Percentiles rank a stretch among this genome's conserved stretches.
Conservation (phyloP, 257 asterid species). For the Mitragyna speciosa region DNA sequence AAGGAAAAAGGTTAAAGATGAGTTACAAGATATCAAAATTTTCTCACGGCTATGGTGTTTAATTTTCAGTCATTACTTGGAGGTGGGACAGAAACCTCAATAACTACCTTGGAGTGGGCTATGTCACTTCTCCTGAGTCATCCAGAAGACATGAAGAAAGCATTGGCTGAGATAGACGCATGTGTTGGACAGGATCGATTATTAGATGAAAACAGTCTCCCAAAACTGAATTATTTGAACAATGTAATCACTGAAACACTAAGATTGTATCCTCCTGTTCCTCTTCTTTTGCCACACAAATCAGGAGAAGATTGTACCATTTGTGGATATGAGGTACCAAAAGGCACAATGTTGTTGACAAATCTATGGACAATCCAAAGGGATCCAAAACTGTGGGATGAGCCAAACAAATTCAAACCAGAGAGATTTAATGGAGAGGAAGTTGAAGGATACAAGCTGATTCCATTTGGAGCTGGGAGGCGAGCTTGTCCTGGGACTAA, state of each 20-base stretch:
- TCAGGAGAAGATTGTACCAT: background rate
- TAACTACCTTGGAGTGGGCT: background rate
- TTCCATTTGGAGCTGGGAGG: background rate
- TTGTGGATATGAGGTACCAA: background rate
- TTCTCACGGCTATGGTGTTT: no score
- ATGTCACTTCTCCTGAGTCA: background rate
- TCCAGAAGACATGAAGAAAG: background rate
- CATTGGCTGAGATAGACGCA: background rate
- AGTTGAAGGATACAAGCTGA: background rate
- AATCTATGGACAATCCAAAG: background rate
- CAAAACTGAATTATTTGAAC: background rate
- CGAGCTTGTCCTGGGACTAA: background rate
- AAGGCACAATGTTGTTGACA: background rate
- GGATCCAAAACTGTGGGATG: constrained; percentile 1
- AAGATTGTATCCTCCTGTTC: background rate
- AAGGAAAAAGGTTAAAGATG: no score
- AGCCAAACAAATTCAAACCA: background rate
- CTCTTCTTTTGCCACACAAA: background rate
- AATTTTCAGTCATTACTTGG: background rate
- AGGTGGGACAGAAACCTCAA: background rate
- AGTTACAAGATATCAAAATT: no score
- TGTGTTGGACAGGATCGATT: no score
- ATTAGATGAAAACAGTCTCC: background rate
- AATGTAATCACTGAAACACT: background rate
- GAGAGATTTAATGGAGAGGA: background rate